Base-by-base conservation (phyloP, 2,329 filamentous ascomycete genomes). In the Truncatella angustata region DNA sequence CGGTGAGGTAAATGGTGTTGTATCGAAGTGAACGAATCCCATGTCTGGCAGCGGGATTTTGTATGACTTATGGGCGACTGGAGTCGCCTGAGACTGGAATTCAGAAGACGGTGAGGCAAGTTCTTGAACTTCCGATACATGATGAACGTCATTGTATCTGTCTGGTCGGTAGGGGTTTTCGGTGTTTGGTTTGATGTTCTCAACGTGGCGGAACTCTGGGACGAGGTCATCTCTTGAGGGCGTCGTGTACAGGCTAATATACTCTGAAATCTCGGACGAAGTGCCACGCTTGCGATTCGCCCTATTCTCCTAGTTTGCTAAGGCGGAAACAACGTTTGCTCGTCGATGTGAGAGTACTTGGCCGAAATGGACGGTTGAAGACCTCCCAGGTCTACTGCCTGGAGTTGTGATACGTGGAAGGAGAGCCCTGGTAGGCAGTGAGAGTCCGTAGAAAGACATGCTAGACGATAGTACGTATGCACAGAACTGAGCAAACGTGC, bases 391-490 rank as follows among this genome's bases (percentile, higher is more conserved):
- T 28, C 35, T 42, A 7, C 14, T n/a, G 30, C 35, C 18, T 6
- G 24, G 30, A 11, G 34, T 6, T n/a, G 16, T 23, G 5, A 9
- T 24, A 12, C 30, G 45, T 24, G 32, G 16, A 4, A 14, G 16
- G 10, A 32, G 34, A 7, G 45, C 45, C 34, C 45, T 36, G 12
- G 30, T 40, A n/a, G 47, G 47, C 23, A 50, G 18, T 6, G 47
- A 50, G 21, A 50, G 21, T 16, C 47, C 36, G 18, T 50, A 24
- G 14, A 36, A 49, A 49, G 45, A 50, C 47, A 50, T 50, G 47
- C 30, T 28, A n/a, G n/a, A n/a, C n/a, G 24, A 34, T 34, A 26
- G n/a, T n/a, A 39, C 12, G 18, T 39, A n/a, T 3, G n/a, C n/a
- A n/a, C n/a, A n/a, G n/a, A n/a, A n/a, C n/a, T n/a, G n/a, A n/a